phyloP scores from a whole-genome alignment of 106 monocot species.

The Apostasia shenzhenica region DNA sequence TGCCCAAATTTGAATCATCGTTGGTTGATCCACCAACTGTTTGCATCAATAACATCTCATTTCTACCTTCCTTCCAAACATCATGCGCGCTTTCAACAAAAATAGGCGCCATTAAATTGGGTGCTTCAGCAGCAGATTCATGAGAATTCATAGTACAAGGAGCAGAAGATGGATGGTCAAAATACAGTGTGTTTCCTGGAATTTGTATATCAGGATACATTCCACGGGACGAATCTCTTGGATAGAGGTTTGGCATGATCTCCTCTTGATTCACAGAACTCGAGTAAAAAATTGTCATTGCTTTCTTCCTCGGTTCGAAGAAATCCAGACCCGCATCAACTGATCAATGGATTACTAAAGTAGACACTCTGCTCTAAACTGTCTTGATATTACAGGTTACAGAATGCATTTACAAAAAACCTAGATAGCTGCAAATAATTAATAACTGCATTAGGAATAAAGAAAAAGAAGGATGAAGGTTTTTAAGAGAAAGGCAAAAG shows the following conservation, averaged over 20 bases:
- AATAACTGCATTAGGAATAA: neutral
- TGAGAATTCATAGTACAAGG: constrained; percentile 31
- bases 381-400: neutral
- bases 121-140: constrained; percentile 23
- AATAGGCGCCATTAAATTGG: constrained; percentile 15
- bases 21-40: constrained; percentile 15
- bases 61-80: constrained; percentile 40
- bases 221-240: neutral
- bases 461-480: too few species aligned
- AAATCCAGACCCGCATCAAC: neutral
- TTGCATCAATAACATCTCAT: constrained; percentile 48
- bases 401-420: neutral
- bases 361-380: neutral
- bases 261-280: constrained; percentile 12
- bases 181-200: constrained; percentile 12
- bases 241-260: constrained; percentile 12
- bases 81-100: constrained; percentile 10
- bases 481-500: too few species aligned
- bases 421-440: neutral
- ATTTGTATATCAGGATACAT: constrained; percentile 6
- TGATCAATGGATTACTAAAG: neutral
- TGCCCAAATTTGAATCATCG: constrained; percentile 29
- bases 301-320: neutral
- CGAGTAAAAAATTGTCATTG: constrained; percentile 12
- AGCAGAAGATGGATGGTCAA: constrained; percentile 22